Evolutionary conservation across 768 basidiomycete genomes (phyloP).

Genomic region (Polyporus arcularius): DNA sequence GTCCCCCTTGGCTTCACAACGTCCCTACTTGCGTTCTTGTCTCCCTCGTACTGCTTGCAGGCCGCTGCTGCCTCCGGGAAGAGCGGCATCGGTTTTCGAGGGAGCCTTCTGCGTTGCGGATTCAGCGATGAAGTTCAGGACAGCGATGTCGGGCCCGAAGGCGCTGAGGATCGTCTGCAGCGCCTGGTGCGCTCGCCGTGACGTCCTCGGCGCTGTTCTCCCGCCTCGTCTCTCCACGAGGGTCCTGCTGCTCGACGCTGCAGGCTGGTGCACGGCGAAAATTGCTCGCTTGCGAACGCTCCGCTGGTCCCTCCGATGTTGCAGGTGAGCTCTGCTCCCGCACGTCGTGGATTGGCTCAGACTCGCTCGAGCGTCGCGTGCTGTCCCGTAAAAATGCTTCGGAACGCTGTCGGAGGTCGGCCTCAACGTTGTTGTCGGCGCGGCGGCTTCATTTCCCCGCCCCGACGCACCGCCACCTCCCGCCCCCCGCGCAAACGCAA

Average conservation of each 20-base stretch:
- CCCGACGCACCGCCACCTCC: not conserved
- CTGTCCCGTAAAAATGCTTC: constrained; percentile 10
- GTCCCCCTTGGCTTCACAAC: constrained; percentile 27
- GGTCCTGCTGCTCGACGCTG: constrained; percentile 40
- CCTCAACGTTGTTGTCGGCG: constrained; percentile 1
- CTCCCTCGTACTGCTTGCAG: constrained; percentile 36
- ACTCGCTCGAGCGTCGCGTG: constrained; percentile 10
- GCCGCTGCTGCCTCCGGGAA: constrained; percentile 14
- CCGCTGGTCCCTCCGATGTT: constrained; percentile 34
- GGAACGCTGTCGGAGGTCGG: not conserved
- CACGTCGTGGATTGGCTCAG: constrained; percentile 45
- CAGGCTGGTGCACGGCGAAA: constrained; percentile 36
- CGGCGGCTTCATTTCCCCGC: constrained; percentile 1
- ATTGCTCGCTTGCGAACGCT: not conserved
- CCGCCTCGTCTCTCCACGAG: constrained; percentile 24
- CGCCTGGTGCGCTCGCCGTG: constrained; percentile 33
- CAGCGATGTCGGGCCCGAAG: constrained; percentile 27
- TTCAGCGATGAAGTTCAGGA: constrained; percentile 19
- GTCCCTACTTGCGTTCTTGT: constrained; percentile 32
- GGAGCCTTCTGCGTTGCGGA: constrained; percentile 2
- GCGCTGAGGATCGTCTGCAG: constrained; percentile 34
- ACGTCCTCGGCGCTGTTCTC: constrained; percentile 16
- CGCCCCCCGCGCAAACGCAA: not conserved
- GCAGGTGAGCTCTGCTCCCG: constrained; percentile 25
- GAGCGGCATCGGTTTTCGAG: constrained; percentile 9